Evolutionary conservation across 768 basidiomycete species (phyloP), one percentile per base, ranked within the genome.

Genomic region (Termitomyces sp.): DNA sequence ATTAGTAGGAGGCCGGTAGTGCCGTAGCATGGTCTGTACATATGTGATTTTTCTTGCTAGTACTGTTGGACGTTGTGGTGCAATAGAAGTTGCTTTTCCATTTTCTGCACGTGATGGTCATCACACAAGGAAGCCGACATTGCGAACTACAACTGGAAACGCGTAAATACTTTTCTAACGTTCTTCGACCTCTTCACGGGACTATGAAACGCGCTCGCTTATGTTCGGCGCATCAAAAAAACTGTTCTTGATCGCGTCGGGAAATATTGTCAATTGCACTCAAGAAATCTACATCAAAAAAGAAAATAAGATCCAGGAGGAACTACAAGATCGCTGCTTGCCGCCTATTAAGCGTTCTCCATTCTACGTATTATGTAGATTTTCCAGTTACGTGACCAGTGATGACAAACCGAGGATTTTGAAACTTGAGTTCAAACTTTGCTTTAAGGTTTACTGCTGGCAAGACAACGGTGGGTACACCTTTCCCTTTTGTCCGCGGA

Each of bases 361-460:
- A 14, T 26, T 49, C 48, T 49, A 49, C 24, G 48, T 26, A 17
- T 19, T 19, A n/a, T n/a, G n/a, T n/a, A 38, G 38, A 15, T 9
- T 24, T 2, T 45, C 26, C 44, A 45, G 26, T 28, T 17, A 45
- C 44, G 44, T 45, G 43, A 44, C 26, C 7, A 5, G 35, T 49
- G 48, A 50, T 40, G 48, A 48, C 21, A 48, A 48, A 22, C 46
- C 22, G 15, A 34, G 48, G 37, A 38, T n/a, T 26, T n/a, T n/a
- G n/a, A 26, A 7, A 1, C 11, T n/a, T 49, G 37, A 48, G 34
- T 49, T 30, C 41, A 10, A 43, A 53, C 41, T 44, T 21, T 77
- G 68, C 56, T 54, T 21, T 77, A 68, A 0, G 73, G 35, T 54
- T 45, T 54, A 12, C 43, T 24, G 43, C 43, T 3, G 76, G 60